Evolutionary conservation across 2,329 filamentous ascomycete genomes (phyloP).

Genomic region (Cercospora zeina): DNA sequence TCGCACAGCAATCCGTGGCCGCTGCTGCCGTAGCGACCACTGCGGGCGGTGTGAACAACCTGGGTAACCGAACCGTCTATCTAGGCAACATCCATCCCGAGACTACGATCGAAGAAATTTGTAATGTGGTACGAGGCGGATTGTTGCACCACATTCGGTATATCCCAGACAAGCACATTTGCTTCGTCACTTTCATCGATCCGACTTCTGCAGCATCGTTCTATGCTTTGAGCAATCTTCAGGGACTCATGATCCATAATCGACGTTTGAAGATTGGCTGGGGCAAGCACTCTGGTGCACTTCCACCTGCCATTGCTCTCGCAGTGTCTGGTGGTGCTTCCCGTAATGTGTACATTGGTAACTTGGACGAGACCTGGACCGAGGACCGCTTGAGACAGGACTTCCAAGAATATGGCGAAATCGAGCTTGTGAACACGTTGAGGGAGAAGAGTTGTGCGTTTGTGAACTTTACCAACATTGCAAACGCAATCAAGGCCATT

Average conservation of each 20-base stretch:
- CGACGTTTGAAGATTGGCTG: slow-evolving; percentile 96
- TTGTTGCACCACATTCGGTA: slow-evolving; percentile 97
- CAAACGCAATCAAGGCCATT: slow-evolving; percentile 98
- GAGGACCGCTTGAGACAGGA: slow-evolving; percentile 94
- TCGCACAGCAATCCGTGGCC: slow-evolving; percentile 96
- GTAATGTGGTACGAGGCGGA: slow-evolving; percentile 95
- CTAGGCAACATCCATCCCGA: slow-evolving; percentile 98
- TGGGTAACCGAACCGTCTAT: slow-evolving; percentile 97
- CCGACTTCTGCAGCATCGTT: slow-evolving; percentile 96
- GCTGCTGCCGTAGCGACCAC: slow-evolving; percentile 95
- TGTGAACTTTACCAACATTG: slow-evolving; percentile 99
- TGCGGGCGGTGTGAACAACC: slow-evolving; percentile 93
- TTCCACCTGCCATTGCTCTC: slow-evolving; percentile 91
- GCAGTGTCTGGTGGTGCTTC: slow-evolving; percentile 96
- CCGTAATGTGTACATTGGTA: slow-evolving; percentile 97
- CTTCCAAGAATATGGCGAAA: slow-evolving; percentile 96
- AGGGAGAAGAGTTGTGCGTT: slow-evolving; percentile 99
- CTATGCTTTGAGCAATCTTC: slow-evolving; percentile 94
- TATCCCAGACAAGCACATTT: slow-evolving; percentile 99
- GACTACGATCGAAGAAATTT: slow-evolving; percentile 98
- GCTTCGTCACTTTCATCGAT: slow-evolving; percentile 99
- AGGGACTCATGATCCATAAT: slow-evolving; percentile 99
- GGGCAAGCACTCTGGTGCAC: slow-evolving; percentile 97
- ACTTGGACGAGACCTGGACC: slow-evolving; percentile 94
- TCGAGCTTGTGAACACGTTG: slow-evolving; percentile 93